Conservation (phyloP, 768 basidiomycete genomes). For the Tulasnella sp. region DNA sequence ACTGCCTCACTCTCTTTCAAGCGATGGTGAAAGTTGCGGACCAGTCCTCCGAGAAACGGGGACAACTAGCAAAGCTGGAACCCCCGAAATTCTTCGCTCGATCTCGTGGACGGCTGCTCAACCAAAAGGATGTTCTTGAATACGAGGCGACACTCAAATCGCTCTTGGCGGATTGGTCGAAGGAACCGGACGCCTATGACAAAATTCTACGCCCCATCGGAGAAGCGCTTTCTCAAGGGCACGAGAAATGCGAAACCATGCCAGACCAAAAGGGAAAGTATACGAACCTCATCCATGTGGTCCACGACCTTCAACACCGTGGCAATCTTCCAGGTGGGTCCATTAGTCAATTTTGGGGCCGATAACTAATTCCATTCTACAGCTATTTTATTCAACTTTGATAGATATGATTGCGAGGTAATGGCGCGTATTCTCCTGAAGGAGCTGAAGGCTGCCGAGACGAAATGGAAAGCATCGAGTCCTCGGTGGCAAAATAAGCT, state of each 20-base stretch:
- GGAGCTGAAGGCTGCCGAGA: conserved; percentile 45
- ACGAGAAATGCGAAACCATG: background rate
- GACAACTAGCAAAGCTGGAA: conserved; percentile 38
- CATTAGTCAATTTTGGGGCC: background rate
- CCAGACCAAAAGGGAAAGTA: conserved; percentile 25
- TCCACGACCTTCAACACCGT: conserved; percentile 54
- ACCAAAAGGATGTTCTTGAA: conserved; percentile 54
- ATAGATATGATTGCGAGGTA: conserved; percentile 55
- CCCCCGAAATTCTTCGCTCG: conserved; percentile 46
- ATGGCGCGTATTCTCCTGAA: conserved; percentile 43
- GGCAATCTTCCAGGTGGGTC: conserved; percentile 50
- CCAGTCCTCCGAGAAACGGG: background rate
- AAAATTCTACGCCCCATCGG: conserved; percentile 25
- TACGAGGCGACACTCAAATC: conserved; percentile 57
- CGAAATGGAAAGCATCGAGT: conserved; percentile 46
- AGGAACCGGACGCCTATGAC: conserved; percentile 30
- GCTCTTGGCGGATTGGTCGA: conserved; percentile 40
- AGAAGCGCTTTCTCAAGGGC: conserved; percentile 25
- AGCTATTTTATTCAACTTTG: conserved; percentile 65
- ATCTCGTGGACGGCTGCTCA: conserved; percentile 19
- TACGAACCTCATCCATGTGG: conserved; percentile 48
- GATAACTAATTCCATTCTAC: conserved; percentile 41
- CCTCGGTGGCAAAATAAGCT: conserved; percentile 51
- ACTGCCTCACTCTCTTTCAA: conserved; percentile 51
- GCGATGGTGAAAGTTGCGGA: conserved; percentile 37